These are phyloP conservation scores for Batkoa obscura DNA, from an alignment of 371 early-diverging fungal genomes.

Conservation along the genomic window DNA sequence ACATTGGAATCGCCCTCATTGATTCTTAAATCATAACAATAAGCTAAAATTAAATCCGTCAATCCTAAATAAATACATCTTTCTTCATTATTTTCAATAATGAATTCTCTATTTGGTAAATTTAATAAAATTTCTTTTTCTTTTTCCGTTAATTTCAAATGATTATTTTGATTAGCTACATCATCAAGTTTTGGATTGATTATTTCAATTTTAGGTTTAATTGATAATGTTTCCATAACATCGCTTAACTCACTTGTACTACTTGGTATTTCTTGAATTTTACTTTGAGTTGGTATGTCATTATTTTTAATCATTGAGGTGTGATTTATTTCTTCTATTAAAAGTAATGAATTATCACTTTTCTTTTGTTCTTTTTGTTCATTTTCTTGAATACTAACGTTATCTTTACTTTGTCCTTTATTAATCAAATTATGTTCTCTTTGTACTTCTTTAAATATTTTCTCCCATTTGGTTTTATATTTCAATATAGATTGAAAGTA, in stretches of 20 bases:
- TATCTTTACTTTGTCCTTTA: not conserved
- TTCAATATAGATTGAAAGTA: constrained; percentile 51
- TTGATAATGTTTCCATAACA: too few species aligned
- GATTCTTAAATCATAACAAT: constrained; percentile 66
- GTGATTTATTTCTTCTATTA: not conserved
- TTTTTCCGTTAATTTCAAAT: not conserved
- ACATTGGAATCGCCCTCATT: constrained; percentile 72
- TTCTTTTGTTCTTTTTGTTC: not conserved
- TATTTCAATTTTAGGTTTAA: too few species aligned
- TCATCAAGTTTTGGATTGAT: not conserved
- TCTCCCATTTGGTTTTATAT: constrained; percentile 39
- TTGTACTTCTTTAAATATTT: not conserved
- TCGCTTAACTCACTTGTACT: not conserved
- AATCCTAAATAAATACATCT: constrained; percentile 61
- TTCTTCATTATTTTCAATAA: constrained; percentile 19
- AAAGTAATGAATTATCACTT: not conserved
- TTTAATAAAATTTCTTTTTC: constrained; percentile 30
- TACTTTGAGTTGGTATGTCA: not conserved
- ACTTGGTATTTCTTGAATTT: not conserved
- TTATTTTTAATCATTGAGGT: not conserved
- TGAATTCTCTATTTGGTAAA: constrained; percentile 63
- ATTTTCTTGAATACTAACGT: not conserved
- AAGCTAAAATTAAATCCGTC: constrained; percentile 80
- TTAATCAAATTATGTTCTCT: not conserved
- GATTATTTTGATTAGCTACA: not conserved